These are phyloP conservation scores for Alternaria panax DNA, from an alignment of 2,329 filamentous ascomycete genomes.

Conservation along the genomic window DNA sequence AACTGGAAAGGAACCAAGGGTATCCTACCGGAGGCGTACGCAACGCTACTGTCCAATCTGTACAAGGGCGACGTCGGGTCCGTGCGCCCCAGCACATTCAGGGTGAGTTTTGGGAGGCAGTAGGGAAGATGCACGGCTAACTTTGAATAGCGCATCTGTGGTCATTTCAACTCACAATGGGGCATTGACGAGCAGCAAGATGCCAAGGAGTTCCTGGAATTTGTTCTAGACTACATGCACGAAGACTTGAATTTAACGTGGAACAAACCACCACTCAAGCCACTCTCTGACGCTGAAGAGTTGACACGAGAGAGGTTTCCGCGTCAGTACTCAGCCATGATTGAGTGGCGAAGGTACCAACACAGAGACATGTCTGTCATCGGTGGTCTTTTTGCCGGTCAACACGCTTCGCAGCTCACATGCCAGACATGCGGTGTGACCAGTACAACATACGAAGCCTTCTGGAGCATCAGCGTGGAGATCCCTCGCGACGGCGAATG, in stretches of 20 bases:
- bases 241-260: slow-evolving; percentile 82
- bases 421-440: slow-evolving; percentile 69
- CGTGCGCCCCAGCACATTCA: slow-evolving; percentile 57
- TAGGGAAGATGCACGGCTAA: slow-evolving; percentile 24
- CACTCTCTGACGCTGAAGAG: slow-evolving; percentile 67
- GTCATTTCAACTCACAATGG: slow-evolving; percentile 70
- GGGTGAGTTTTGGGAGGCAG: slow-evolving; percentile 38
- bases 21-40: slow-evolving; percentile 67
- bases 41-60: slow-evolving; percentile 66
- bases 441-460: slow-evolving; percentile 72
- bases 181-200: slow-evolving; percentile 84
- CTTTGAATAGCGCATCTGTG: slow-evolving; percentile 62
- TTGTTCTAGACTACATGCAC: slow-evolving; percentile 80
- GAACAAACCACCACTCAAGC: slow-evolving; percentile 64
- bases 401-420: slow-evolving; percentile 67
- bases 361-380: slow-evolving; percentile 77
- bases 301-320: slow-evolving; percentile 66
- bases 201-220: slow-evolving; percentile 86
- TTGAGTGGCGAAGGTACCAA: slow-evolving; percentile 77
- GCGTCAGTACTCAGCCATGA: slow-evolving; percentile 69
- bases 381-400: slow-evolving; percentile 79
- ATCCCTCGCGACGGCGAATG: slow-evolving; percentile 68
- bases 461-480: slow-evolving; percentile 74
- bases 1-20: slow-evolving; percentile 72
- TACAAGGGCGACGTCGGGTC: slow-evolving; percentile 66